Evolutionary conservation across 2,329 filamentous ascomycete genomes (phyloP), one percentile per base, ranked within the genome.

Genomic region (Sordariomycetes sp.): DNA sequence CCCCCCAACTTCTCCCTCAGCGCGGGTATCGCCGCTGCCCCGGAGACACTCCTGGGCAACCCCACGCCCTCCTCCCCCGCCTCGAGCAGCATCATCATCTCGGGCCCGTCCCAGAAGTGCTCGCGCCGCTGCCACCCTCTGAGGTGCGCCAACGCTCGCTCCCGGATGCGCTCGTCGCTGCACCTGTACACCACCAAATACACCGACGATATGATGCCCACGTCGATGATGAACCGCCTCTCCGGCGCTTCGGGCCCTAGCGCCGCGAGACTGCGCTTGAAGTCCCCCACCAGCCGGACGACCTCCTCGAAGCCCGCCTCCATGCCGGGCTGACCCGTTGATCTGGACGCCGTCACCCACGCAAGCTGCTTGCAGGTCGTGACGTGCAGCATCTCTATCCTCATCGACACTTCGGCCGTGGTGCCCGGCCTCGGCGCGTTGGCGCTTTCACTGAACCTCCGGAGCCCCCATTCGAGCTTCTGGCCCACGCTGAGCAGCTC

Each of bases 51-150:
- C 14, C 24, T 32, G 4, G 54, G 54, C 43, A 50, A 10, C 11
- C 20, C 16, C 43, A 14, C 6, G 11, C 54, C 37, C 54, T 50
- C 14, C 20, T 16, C 1, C 12, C 28, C 55, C 16, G 46, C 32
- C 48, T 32, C 35, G 46, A 52, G 24, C 16, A 57, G 48, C 55
- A 32, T 52, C n/a, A 32, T 22, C 14, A 57, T 25, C 48, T 57
- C 55, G 22, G 55, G 46, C 10, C 35, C 57, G 35, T 58, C 57
- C 57, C 57, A 58, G 12, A 58, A 34, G 52, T 58, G 46, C 57
- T 58, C 57, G 16, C 37, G 52, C 57, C 52, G 40, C 18, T 37
- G 35, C 57, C 57, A 58, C 14, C 52, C 57, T 20, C 40, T n/a
- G 6, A 58, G 52, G 12, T 54, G 28, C 20, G 10, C 18, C 25